These are phyloP conservation scores for Pestalotiopsis sp. DNA, from an alignment of 2,329 filamentous ascomycete genomes.

Conservation along the genomic window DNA sequence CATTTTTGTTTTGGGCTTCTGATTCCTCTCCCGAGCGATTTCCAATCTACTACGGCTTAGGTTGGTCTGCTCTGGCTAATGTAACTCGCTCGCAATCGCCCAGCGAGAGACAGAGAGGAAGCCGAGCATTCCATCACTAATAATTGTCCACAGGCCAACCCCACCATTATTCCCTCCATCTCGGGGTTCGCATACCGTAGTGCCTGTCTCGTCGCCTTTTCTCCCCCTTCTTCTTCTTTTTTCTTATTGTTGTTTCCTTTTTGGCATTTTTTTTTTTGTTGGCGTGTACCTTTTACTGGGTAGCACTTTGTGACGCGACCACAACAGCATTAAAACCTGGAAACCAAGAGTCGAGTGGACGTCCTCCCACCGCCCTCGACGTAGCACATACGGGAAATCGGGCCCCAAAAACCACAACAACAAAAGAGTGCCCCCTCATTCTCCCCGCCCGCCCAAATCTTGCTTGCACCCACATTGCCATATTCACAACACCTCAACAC, in stretches of 20 bases:
- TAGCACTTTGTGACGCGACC: not conserved
- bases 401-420: not conserved
- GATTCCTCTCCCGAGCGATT: not conserved
- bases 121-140: not conserved
- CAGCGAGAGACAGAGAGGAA: not conserved
- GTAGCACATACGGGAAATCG: not conserved
- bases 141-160: not conserved
- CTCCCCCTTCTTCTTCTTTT: not conserved
- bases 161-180: not conserved
- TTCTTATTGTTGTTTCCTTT: not conserved
- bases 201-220: not conserved
- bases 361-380: not conserved
- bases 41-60: not conserved
- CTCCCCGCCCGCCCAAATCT: not conserved
- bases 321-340: not conserved
- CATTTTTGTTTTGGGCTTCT: not conserved
- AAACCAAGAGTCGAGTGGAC: not conserved
- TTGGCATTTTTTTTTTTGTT: not conserved
- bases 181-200: not conserved
- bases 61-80: not conserved
- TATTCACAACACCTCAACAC: not conserved
- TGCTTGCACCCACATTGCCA: not conserved
- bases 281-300: not conserved
- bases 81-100: not conserved
- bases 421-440: not conserved